These are phyloP conservation scores for Zygosaccharomyces rouxii DNA, from an alignment of 805 yeast species.

Conservation along the genomic window DNA sequence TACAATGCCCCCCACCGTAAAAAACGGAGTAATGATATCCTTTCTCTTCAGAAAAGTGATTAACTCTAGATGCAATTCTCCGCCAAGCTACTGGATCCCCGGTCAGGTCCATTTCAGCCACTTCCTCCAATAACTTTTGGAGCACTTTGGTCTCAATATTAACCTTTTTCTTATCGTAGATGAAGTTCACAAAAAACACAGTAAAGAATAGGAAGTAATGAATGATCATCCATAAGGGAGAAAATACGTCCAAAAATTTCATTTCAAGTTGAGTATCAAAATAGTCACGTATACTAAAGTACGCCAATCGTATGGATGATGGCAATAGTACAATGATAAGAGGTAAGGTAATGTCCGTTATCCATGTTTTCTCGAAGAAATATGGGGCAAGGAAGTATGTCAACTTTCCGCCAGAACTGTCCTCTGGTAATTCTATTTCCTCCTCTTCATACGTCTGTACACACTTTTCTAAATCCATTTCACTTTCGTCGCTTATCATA, in stretches of 20 bases:
- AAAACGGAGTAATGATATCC: not conserved
- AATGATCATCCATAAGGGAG: not conserved
- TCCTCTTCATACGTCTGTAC: not conserved
- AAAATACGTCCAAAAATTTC: not conserved
- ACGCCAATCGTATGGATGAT: no score
- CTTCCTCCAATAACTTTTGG: constrained; percentile 3
- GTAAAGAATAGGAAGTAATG: constrained; percentile 1
- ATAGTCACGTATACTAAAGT: not conserved
- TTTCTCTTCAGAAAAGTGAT: not conserved
- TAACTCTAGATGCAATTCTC: constrained; percentile 3
- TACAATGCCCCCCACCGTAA: constrained; percentile 4
- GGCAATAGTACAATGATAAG: not conserved
- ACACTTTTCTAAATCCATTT: no score
- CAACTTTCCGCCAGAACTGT: not conserved
- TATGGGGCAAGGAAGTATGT: not conserved
- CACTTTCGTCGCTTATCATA: no score
- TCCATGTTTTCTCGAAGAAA: not conserved
- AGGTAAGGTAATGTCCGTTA: not conserved
- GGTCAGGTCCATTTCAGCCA: constrained; percentile 2
- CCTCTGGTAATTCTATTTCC: not conserved
- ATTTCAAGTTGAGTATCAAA: no score
- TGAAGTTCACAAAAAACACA: not conserved
- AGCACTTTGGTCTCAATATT: not conserved
- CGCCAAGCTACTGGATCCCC: constrained; percentile 4
- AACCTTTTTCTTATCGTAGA: not conserved